These are phyloP conservation scores for Metarhizium brunneum DNA, from an alignment of 2,329 filamentous ascomycete genomes.

Conservation along the genomic window DNA sequence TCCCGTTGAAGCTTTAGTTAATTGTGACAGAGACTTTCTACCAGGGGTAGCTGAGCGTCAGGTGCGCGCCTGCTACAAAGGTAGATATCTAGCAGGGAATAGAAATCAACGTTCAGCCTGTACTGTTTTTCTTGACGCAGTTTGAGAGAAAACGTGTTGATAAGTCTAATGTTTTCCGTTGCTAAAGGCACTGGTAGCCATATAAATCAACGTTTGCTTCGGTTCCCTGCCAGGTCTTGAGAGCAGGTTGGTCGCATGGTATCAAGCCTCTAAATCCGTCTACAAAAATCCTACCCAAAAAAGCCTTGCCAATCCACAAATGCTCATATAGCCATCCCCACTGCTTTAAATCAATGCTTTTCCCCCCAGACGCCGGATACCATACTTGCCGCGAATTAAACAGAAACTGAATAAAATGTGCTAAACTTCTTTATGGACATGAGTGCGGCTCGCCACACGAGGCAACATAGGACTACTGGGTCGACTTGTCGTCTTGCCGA, in stretches of 20 bases:
- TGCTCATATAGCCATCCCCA: not conserved
- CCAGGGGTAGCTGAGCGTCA: too few species aligned
- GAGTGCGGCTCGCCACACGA: constrained; percentile 27
- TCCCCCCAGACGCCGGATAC: not conserved
- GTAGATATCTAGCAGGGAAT: too few species aligned
- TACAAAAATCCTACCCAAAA: not conserved
- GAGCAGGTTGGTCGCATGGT: not conserved
- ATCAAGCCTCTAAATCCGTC: not conserved
- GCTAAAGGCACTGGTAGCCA: too few species aligned
- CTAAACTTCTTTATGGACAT: constrained; percentile 26
- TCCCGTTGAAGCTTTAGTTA: too few species aligned
- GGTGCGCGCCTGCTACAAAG: too few species aligned
- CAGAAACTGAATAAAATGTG: not conserved
- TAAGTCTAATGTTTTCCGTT: too few species aligned
- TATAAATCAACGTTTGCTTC: too few species aligned
- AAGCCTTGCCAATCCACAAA: not conserved
- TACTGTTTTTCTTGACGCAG: too few species aligned
- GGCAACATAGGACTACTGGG: constrained; percentile 36
- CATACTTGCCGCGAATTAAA: not conserved
- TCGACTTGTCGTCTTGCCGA: constrained; percentile 35
- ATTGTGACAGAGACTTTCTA: too few species aligned
- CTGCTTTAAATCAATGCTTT: not conserved
- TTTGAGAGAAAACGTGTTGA: too few species aligned
- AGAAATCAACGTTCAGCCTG: too few species aligned
- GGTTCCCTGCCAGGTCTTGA: too few species aligned